Percentiles rank a stretch among this genome's conserved stretches.
phyloP scores from a whole-genome alignment of 2,329 filamentous ascomycete genomes.

The Samsoniella hepiali region DNA sequence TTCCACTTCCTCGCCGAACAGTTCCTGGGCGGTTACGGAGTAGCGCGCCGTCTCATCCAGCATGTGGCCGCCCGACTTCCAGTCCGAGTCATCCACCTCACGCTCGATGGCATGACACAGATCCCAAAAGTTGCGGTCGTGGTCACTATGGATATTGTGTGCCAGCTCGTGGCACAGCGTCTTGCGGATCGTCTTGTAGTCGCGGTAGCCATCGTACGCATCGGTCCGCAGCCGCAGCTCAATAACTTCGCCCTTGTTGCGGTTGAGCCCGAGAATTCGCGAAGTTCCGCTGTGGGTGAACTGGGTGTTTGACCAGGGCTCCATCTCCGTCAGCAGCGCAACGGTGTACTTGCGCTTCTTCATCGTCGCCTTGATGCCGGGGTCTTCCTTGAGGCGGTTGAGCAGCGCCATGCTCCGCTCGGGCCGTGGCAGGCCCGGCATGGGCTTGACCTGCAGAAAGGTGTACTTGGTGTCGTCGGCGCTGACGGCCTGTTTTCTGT shows the following conservation, averaged over 20 bases:
- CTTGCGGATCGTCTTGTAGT: conserved; percentile 86
- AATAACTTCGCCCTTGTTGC: conserved; percentile 84
- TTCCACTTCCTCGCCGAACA: conserved; percentile 42
- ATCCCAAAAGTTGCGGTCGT: conserved; percentile 87
- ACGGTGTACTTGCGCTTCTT: conserved; percentile 79
- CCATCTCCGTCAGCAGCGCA: conserved; percentile 89
- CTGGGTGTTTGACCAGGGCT: conserved; percentile 75
- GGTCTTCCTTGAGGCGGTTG: conserved; percentile 72
- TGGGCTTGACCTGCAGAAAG: conserved; percentile 72
- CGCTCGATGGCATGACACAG: conserved; percentile 82
- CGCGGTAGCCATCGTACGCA: conserved; percentile 86
- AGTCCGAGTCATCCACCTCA: conserved; percentile 80
- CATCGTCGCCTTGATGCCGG: conserved; percentile 84
- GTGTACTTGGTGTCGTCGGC: conserved; percentile 68
- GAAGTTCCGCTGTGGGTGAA: conserved; percentile 68
- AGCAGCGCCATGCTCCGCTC: conserved; percentile 69
- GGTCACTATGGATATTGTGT: conserved; percentile 82
- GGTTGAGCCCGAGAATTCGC: conserved; percentile 79
- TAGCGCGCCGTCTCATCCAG: conserved; percentile 63
- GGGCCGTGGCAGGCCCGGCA: conserved; percentile 74
- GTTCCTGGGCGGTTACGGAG: conserved; percentile 46
- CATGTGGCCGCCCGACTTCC: conserved; percentile 65
- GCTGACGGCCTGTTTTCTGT: conserved; percentile 25
- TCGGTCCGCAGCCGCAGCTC: conserved; percentile 90
- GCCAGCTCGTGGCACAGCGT: conserved; percentile 94